These are phyloP conservation scores for Nannochloropsis salina DNA, from an alignment of 108 stramenopile genomes.

Conservation along the genomic window DNA sequence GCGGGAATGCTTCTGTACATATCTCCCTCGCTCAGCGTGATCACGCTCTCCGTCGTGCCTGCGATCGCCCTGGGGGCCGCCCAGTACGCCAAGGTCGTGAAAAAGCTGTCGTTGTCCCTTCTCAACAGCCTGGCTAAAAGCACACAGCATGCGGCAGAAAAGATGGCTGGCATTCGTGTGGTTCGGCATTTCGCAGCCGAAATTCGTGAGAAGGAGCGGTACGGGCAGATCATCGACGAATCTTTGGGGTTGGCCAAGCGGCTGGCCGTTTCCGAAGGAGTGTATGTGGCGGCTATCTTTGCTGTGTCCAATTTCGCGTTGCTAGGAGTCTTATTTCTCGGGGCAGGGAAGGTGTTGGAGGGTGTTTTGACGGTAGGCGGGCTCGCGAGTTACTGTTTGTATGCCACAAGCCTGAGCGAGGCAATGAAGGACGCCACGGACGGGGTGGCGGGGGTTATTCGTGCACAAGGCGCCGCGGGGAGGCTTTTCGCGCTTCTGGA, in stretches of 20 bases:
- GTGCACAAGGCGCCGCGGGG: not conserved
- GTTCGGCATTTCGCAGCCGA: not conserved
- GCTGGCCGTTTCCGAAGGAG: not conserved
- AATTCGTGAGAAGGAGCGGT: not conserved
- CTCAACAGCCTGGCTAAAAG: not conserved
- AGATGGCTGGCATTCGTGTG: not conserved
- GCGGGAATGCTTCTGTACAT: not conserved
- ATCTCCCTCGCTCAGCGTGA: not conserved
- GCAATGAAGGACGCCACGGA: not conserved
- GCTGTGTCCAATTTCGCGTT: not conserved
- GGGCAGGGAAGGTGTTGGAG: not conserved
- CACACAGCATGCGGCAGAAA: not conserved
- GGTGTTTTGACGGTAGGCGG: not conserved
- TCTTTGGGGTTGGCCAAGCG: not conserved
- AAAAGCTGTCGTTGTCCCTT: not conserved
- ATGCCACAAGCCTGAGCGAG: not conserved
- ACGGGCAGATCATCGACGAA: not conserved
- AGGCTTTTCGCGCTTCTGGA: not conserved
- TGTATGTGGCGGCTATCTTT: slow-evolving; percentile 1
- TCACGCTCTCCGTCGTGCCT: not conserved
- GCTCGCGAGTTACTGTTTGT: not conserved
- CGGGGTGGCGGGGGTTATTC: not conserved
- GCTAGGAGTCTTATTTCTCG: not conserved
- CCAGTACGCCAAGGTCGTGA: not conserved
- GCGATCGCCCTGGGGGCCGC: not conserved